Conservation (phyloP, 331 rosid genomes). For the Arachis monticola region DNA sequence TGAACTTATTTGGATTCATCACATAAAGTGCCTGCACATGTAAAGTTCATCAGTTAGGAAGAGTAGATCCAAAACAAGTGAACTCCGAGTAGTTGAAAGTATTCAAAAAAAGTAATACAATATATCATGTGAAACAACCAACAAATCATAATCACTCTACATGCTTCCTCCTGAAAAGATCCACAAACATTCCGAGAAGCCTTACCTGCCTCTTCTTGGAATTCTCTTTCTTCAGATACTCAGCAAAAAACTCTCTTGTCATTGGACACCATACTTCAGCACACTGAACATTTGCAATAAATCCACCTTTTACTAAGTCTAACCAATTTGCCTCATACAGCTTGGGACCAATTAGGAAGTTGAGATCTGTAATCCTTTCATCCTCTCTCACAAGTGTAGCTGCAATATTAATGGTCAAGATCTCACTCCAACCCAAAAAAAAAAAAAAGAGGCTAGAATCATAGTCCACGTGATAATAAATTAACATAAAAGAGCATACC, state of each 20-base stretch:
- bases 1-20: constrained; percentile 91
- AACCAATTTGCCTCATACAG: constrained; percentile 97
- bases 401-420: constrained; percentile 49
- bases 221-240: constrained; percentile 94
- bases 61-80: constrained; percentile 31
- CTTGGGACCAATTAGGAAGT: constrained; percentile 96
- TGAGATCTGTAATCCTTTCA: constrained; percentile 86
- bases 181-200: constrained; percentile 31
- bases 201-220: constrained; percentile 93
- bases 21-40: constrained; percentile 87
- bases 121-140: constrained; percentile 14
- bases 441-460: constrained; percentile 35
- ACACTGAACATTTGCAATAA: constrained; percentile 99
- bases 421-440: constrained; percentile 21
- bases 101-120: constrained; percentile 6
- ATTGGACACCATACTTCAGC: constrained; percentile 99
- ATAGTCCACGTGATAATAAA: constrained; percentile 9
- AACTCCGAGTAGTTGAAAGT: constrained; percentile 19
- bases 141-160: not conserved
- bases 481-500: constrained; percentile 50
- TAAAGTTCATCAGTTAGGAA: constrained; percentile 31
- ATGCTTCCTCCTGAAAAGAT: constrained; percentile 31
- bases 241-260: constrained; percentile 96
- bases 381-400: constrained; percentile 98
- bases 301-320: constrained; percentile 96